A percentile compares a stretch with the other conserved stretches of the same genome.
Conservation (phyloP, 2,329 filamentous ascomycete species). For the Mollisiaceae sp. region DNA sequence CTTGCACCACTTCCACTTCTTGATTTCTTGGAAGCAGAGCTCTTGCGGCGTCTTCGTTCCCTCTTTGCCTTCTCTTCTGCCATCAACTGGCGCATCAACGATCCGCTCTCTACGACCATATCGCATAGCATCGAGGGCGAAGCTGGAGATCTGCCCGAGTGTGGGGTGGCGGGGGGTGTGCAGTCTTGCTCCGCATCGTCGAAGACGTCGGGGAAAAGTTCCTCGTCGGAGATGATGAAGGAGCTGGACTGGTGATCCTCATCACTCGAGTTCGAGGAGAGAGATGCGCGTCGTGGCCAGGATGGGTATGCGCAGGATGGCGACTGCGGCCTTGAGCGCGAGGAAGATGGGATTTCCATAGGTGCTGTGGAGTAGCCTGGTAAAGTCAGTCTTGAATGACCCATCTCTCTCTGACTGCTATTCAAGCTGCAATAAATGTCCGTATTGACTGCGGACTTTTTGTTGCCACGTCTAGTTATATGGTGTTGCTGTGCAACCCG, state of each 20-base stretch:
- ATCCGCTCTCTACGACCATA: slow-evolving; percentile 37
- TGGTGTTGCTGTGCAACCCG: background rate
- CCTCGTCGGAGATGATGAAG: slow-evolving; percentile 62
- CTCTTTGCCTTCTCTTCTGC: slow-evolving; percentile 39
- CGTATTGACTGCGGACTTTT: background rate
- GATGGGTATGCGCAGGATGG: slow-evolving; percentile 60
- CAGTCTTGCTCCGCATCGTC: slow-evolving; percentile 55
- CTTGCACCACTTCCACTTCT: slow-evolving; percentile 42
- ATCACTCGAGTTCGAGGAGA: slow-evolving; percentile 42
- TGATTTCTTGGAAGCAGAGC: slow-evolving; percentile 40
- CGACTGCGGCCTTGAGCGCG: slow-evolving; percentile 33
- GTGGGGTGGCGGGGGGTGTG: slow-evolving; percentile 45
- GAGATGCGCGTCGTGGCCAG: slow-evolving; percentile 61
- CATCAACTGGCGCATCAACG: slow-evolving; percentile 39
- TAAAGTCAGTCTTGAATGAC: slow-evolving; percentile 1
- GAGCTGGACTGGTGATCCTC: slow-evolving; percentile 31
- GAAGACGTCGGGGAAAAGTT: slow-evolving; percentile 58
- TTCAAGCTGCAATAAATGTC: background rate
- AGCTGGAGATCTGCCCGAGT: slow-evolving; percentile 33
- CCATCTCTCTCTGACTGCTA: background rate
- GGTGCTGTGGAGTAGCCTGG: slow-evolving; percentile 35
- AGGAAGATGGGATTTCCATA: slow-evolving; percentile 38
- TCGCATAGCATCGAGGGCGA: slow-evolving; percentile 32
- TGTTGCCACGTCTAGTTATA: background rate
- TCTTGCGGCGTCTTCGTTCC: slow-evolving; percentile 29